Evolutionary conservation across 2,329 filamentous ascomycete genomes (phyloP), one percentile per base, ranked within the genome.

Genomic region (Fusarium dimerum): DNA sequence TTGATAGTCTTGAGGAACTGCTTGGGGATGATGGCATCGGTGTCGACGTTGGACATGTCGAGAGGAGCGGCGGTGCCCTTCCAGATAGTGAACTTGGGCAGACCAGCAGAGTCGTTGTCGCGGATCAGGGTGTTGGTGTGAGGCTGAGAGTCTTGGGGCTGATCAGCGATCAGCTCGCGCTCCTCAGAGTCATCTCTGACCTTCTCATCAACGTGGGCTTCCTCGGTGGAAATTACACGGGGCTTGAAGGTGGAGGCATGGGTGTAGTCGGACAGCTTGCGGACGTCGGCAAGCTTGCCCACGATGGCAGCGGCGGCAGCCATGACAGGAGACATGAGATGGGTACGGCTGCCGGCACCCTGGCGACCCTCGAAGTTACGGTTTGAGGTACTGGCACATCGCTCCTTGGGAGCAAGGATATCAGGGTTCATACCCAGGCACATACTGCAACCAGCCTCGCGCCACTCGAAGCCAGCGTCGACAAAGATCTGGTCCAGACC

Each of bases 1-100:
- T 97, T 97, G 76, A 97, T 97, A 40, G 94, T 99, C 80, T 97
- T 99, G 59, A 99, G 83, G 78, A 97, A 99, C 72, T 99, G 94
- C 76, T 99, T 99, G 60, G 94, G 94, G 63, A 99, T 99, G 74
- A 97, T 97, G 68, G 93, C 93, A 67, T 99, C 94, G n/a, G 94
- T 99, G 77, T 99, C 94, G 64, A 97, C 86, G 72, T 99, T 99
- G 61, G 88, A 81, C 65, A 89, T 85, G 57, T 96, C 89, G 73
- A 99, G 78, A 3, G 91, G 90, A 11, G 92, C 94, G 1, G 92
- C 91, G 60, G 93, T 87, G 52, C 93, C 94, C 75, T 89, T 93
- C 63, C 95, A 83, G 43, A 85, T 82, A 20, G 84, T 85, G 76
- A 97, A 97, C 69, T 90, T 90, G 60, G 90, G 86, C 57, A 97